Percentiles rank a stretch among this genome's conserved stretches.
phyloP scores from a whole-genome alignment of 306 rosid genomes.

The Citrullus amarus region DNA sequence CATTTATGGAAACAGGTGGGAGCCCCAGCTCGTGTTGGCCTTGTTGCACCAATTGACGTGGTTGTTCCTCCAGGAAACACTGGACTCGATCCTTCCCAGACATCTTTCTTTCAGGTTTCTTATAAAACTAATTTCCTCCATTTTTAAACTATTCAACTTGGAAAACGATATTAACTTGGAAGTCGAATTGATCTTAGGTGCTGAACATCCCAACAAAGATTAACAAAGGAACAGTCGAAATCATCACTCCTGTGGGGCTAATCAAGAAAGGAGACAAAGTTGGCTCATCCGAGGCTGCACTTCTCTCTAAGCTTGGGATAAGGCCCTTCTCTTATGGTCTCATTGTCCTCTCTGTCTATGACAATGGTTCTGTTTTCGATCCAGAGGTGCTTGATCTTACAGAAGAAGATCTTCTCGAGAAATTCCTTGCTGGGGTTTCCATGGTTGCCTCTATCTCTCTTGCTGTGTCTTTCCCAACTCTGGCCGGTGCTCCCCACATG shows the following conservation, averaged over 20 bases:
- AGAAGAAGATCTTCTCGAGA: slow-evolving; percentile 58
- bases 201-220: slow-evolving; percentile 82
- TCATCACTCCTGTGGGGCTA: slow-evolving; percentile 86
- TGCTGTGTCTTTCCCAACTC: slow-evolving; percentile 67
- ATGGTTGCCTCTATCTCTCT: slow-evolving; percentile 58
- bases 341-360: slow-evolving; percentile 54
- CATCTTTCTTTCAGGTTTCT: slow-evolving; percentile 88
- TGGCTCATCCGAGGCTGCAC: slow-evolving; percentile 86
- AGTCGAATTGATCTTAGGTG: slow-evolving; percentile 29
- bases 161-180: not conserved
- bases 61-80: slow-evolving; percentile 94
- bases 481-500: slow-evolving; percentile 86
- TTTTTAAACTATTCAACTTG: not conserved
- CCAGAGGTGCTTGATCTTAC: slow-evolving; percentile 85
- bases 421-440: slow-evolving; percentile 61
- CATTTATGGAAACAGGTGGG: slow-evolving; percentile 41
- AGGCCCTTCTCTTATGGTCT: slow-evolving; percentile 97
- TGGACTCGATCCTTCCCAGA: slow-evolving; percentile 85
- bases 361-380: slow-evolving; percentile 63
- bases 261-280: slow-evolving; percentile 92
- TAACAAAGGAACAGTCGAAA: slow-evolving; percentile 90
- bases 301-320: slow-evolving; percentile 82
- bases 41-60: slow-evolving; percentile 88
- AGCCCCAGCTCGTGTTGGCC: slow-evolving; percentile 98
- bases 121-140: not conserved